Conservation (phyloP, 192 early-diverging fungal genomes). For the Spinellus fusiger region DNA sequence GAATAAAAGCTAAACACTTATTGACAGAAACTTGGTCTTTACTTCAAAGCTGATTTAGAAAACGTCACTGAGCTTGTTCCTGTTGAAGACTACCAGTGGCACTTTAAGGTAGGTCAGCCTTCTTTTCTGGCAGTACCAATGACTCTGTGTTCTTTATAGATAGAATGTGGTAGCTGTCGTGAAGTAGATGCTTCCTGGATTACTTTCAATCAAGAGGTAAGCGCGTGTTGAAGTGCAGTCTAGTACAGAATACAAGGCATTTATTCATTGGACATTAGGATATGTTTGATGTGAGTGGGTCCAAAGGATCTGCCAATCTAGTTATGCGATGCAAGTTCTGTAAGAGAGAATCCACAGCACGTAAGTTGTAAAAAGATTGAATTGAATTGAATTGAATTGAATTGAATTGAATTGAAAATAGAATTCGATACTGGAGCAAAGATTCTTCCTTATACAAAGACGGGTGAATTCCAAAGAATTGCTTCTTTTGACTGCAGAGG, state of each 20-base stretch:
- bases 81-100: conserved; percentile 53
- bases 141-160: conserved; percentile 14
- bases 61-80: conserved; percentile 74
- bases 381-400: neutral
- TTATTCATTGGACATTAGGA: conserved; percentile 33
- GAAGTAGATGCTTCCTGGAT: conserved; percentile 67
- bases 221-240: too few relatives aligned
- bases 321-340: conserved; percentile 92
- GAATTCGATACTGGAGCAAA: conserved; percentile 22
- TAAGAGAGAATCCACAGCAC: conserved; percentile 64
- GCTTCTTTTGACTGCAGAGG: conserved; percentile 77
- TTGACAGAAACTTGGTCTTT: conserved; percentile 45
- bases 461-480: conserved; percentile 54
- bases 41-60: conserved; percentile 72
- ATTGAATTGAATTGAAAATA: neutral
- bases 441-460: conserved; percentile 49
- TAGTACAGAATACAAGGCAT: neutral
- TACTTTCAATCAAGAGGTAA: conserved; percentile 54
- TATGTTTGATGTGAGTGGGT: conserved; percentile 55
- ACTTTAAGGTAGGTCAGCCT: conserved; percentile 49
- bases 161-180: conserved; percentile 76
- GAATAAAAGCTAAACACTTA: neutral
- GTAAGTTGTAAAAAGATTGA: conserved; percentile 20
- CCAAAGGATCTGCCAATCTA: conserved; percentile 77
- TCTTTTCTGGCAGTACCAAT: neutral